Conservation (phyloP, 108 stramenopile genomes). For the Fistulifera pelliculosa region DNA sequence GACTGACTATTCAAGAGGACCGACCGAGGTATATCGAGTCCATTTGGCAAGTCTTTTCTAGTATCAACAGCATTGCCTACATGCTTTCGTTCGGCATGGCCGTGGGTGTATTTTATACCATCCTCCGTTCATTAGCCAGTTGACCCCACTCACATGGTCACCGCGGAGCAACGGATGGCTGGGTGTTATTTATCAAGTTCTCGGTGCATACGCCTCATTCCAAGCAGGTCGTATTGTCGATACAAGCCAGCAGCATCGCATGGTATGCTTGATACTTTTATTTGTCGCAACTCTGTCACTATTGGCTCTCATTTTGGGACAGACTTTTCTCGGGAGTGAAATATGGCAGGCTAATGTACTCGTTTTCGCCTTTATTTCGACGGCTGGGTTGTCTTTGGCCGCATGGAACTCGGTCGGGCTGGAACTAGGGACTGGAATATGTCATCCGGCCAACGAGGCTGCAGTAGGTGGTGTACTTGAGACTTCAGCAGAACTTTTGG, state of each 20-base stretch:
- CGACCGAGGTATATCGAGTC: too few species aligned
- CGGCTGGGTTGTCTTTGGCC: neutral
- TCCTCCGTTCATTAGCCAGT: neutral
- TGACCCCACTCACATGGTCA: neutral
- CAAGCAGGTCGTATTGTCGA: neutral
- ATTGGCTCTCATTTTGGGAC: neutral
- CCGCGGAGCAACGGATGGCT: neutral
- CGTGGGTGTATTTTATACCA: slow-evolving; percentile 2
- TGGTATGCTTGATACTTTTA: neutral
- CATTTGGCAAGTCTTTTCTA: neutral
- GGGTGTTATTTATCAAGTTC: neutral
- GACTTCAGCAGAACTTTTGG: neutral
- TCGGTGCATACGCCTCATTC: neutral
- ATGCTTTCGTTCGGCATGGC: slow-evolving; percentile 3
- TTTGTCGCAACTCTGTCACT: neutral
- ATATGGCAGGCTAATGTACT: neutral
- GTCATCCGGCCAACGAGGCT: neutral
- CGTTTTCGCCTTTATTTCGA: neutral
- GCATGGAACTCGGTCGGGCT: slow-evolving; percentile 5
- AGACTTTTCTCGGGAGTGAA: neutral
- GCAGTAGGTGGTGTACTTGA: neutral
- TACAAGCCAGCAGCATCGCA: neutral
- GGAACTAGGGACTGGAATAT: slow-evolving; percentile 1
- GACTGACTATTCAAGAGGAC: too few species aligned
- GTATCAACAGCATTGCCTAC: neutral